Conservation (phyloP, 2,329 filamentous ascomycete genomes). For the Alternaria panax region DNA sequence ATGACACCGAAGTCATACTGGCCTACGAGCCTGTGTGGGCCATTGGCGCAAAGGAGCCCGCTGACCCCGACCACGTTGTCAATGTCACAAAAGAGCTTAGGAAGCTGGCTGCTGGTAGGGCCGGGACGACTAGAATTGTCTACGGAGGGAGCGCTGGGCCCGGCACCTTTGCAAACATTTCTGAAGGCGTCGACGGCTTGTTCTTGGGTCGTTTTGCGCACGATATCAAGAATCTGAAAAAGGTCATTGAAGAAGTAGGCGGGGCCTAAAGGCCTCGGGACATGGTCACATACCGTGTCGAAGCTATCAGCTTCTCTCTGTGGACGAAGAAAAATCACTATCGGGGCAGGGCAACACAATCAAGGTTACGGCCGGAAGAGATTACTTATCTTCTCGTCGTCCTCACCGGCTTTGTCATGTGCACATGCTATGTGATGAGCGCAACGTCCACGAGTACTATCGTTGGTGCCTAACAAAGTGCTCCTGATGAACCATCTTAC, state of each 20-base stretch:
- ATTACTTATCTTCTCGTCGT: conserved; percentile 2
- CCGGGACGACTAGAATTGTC: conserved; percentile 70
- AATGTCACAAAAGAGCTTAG: conserved; percentile 72
- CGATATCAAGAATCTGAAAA: conserved; percentile 73
- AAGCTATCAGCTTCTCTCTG: background rate
- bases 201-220: conserved; percentile 85
- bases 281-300: background rate
- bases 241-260: conserved; percentile 76
- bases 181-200: conserved; percentile 76
- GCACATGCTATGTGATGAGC: conserved; percentile 2
- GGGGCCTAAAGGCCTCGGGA: conserved; percentile 36
- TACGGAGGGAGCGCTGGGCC: conserved; percentile 87
- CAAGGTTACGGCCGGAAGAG: background rate
- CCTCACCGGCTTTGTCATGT: background rate
- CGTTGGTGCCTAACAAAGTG: background rate
- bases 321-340: background rate
- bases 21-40: conserved; percentile 93
- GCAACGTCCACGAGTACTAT: background rate
- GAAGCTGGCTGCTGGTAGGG: conserved; percentile 60
- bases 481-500: background rate
- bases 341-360: background rate
- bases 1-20: conserved; percentile 73
- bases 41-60: conserved; percentile 77
- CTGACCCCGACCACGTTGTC: conserved; percentile 74
- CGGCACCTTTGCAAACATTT: conserved; percentile 73